Percentiles rank a stretch among this genome's conserved stretches.
These are phyloP conservation scores for Kwoniella heveanensis DNA, from an alignment of 768 basidiomycete genomes.

Conservation along the genomic window DNA sequence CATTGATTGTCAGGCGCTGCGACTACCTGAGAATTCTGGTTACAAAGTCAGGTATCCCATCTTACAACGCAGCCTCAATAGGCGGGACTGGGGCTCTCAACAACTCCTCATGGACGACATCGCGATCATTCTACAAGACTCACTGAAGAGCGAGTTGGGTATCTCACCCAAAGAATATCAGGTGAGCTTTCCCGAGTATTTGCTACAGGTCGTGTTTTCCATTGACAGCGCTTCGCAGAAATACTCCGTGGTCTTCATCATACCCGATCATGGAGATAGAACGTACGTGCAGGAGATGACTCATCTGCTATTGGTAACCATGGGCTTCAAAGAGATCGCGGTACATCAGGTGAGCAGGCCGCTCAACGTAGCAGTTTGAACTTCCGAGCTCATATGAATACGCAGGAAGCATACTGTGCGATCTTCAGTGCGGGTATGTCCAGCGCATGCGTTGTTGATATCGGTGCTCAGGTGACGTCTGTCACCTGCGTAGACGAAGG, in stretches of 20 bases:
- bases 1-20: conserved; percentile 34
- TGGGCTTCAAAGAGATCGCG: conserved; percentile 92
- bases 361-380: background rate
- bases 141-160: conserved; percentile 57
- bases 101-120: conserved; percentile 77
- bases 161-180: conserved; percentile 37
- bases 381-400: background rate
- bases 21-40: conserved; percentile 64
- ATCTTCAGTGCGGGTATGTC: conserved; percentile 95
- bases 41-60: conserved; percentile 84
- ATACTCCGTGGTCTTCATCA: conserved; percentile 80
- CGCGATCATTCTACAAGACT: conserved; percentile 67
- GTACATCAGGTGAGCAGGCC: conserved; percentile 72
- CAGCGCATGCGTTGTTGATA: conserved; percentile 92
- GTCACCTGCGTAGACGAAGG: conserved; percentile 96
- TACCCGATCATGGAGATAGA: conserved; percentile 89
- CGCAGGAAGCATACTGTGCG: conserved; percentile 84
- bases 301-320: conserved; percentile 69
- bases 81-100: conserved; percentile 65
- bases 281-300: conserved; percentile 77
- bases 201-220: background rate
- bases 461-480: conserved; percentile 80
- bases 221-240: conserved; percentile 61
- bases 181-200: conserved; percentile 22
- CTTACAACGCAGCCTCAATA: conserved; percentile 78